Percentiles rank a stretch among this genome's conserved stretches.
phyloP scores from a whole-genome alignment of 2,329 filamentous ascomycete species.

The Simplicillium aogashimaense region DNA sequence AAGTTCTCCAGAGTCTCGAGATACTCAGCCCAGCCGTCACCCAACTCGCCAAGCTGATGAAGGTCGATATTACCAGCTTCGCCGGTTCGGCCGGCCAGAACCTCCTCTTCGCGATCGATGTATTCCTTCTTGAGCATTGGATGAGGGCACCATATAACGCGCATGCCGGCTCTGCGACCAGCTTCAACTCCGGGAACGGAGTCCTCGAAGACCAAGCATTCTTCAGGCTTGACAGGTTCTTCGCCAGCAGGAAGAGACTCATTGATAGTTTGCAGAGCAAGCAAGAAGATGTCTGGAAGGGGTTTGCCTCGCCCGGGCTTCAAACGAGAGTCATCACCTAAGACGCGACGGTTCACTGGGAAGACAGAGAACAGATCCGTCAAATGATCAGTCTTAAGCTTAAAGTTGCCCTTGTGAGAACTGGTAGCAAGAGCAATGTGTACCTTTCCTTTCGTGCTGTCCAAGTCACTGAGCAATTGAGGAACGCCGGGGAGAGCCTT shows the following conservation, averaged over 20 bases:
- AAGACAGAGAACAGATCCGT: constrained; percentile 55
- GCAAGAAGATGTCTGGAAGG: constrained; percentile 84
- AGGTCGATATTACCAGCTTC: constrained; percentile 48
- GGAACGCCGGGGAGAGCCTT: constrained; percentile 70
- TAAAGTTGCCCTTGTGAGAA: constrained; percentile 61
- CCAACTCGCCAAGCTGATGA: constrained; percentile 45
- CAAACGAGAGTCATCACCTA: constrained; percentile 80
- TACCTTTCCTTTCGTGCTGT: constrained; percentile 39
- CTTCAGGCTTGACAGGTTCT: constrained; percentile 61
- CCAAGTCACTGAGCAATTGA: constrained; percentile 54
- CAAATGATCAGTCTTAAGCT: constrained; percentile 62
- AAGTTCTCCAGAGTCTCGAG: constrained; percentile 40
- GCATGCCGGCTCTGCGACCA: constrained; percentile 85
- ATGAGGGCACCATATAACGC: constrained; percentile 88
- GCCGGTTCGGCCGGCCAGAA: constrained; percentile 73
- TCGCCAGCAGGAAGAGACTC: constrained; percentile 54
- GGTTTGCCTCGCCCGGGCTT: constrained; percentile 79
- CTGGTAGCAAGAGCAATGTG: constrained; percentile 84
- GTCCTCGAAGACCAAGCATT: constrained; percentile 96
- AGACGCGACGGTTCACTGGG: constrained; percentile 57
- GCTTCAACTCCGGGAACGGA: constrained; percentile 88
- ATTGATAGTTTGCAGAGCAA: constrained; percentile 82
- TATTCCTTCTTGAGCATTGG: constrained; percentile 68
- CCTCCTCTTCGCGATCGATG: constrained; percentile 63
- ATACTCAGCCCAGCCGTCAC: constrained; percentile 53